These are phyloP conservation scores for Candida sp. DNA, from an alignment of 1,139 yeast genomes.

Conservation along the genomic window DNA sequence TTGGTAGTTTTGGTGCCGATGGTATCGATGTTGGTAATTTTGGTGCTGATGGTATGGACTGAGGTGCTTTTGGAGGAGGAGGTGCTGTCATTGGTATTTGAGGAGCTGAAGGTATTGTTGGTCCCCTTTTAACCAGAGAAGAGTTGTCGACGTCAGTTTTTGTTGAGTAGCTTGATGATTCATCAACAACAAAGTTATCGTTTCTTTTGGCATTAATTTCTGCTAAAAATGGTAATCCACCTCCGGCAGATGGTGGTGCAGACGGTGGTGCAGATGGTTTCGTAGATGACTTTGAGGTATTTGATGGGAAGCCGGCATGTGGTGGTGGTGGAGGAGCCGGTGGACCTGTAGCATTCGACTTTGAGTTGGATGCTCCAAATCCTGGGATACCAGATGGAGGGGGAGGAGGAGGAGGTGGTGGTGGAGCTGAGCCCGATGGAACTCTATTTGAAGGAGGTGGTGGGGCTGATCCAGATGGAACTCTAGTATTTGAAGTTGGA, in stretches of 20 bases:
- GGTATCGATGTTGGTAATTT: slow-evolving; percentile 4
- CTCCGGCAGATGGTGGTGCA: slow-evolving; percentile 19
- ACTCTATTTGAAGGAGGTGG: slow-evolving; percentile 12
- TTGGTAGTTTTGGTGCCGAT: slow-evolving; percentile 6
- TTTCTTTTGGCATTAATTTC: slow-evolving; percentile 39
- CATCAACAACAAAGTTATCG: slow-evolving; percentile 36
- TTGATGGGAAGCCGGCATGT: slow-evolving; percentile 11
- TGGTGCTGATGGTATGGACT: slow-evolving; percentile 13
- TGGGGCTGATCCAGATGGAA: slow-evolving; percentile 3
- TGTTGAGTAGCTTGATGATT: slow-evolving; percentile 14
- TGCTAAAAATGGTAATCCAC: slow-evolving; percentile 39
- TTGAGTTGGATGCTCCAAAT: not conserved
- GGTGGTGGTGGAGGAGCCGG: slow-evolving; percentile 15
- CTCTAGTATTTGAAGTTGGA: slow-evolving; percentile 9
- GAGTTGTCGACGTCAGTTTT: slow-evolving; percentile 8
- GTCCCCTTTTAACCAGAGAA: slow-evolving; percentile 11
- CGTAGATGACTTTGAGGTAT: slow-evolving; percentile 6
- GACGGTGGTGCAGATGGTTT: slow-evolving; percentile 13
- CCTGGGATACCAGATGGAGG: slow-evolving; percentile 8
- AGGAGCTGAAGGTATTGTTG: slow-evolving; percentile 13
- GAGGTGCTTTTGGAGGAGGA: slow-evolving; percentile 10
- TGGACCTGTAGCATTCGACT: slow-evolving; percentile 7
- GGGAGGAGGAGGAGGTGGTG: slow-evolving; percentile 13
- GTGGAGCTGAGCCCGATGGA: slow-evolving; percentile 10
- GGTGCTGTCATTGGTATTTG: slow-evolving; percentile 12